Base-by-base conservation (phyloP, 2,329 filamentous ascomycete species). In the Drechmeria coniospora region DNA sequence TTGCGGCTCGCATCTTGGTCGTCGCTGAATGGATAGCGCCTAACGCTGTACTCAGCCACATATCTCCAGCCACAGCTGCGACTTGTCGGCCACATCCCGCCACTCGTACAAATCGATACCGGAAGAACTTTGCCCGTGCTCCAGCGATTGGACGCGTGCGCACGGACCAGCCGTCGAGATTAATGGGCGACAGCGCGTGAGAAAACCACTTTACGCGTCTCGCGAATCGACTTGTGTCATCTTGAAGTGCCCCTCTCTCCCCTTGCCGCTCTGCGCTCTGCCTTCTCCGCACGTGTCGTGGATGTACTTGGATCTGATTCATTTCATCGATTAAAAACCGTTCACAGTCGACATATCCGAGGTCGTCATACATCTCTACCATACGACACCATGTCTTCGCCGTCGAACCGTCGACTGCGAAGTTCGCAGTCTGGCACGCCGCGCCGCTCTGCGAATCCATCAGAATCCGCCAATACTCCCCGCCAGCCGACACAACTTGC, bases 401-500 rank as follows among this genome's bases (percentile, higher is more conserved):
- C 56, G 10, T 45, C 50, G 17, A 55, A 63, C 32, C 63, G 68
- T 36, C 60, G 54, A 41, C 47, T 52, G 32, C 56, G 64, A 39
- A 62, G 53, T 47, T 73, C 71, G 29, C 61, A 68, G 47, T 60
- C 63, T 25, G 50, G 44, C 27, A 57, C 54, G 7, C 56, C 56
- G 26, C 54, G 55, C 33, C 51, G 51, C 28, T 53, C 54, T 27
- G 40, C 43, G 25, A 59, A 64, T 28, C 63, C 49, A 28, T 43
- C 51, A 11, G 40, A 50, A 31, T 38, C 43, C 21, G 36, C 30
- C 20, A 49, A 47, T 23, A 66, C 63, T 28, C 65, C 65, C 35
- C 59, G 61, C 27, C 56, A 57, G 19, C 40, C 53, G 14, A 61
- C 63, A 14, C 60, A 65, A 40, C 59, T 75, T 35, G 69, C 71